Conservation (phyloP, 1,284 basidiomycete species). For the Pseudozyma sp. region DNA sequence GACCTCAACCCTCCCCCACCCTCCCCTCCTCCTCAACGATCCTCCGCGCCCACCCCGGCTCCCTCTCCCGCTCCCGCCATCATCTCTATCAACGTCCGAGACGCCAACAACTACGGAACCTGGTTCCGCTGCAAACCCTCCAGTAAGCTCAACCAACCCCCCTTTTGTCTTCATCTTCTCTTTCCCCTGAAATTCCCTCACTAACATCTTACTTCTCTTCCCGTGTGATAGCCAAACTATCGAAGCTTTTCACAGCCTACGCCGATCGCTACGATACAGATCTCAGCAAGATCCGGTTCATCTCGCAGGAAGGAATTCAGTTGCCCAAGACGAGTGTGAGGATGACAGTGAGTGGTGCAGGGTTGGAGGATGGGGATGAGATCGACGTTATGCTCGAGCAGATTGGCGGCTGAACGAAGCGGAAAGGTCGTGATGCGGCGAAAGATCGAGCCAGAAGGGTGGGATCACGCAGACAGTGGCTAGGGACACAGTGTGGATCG, state of each 20-base stretch:
- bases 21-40: too few species aligned
- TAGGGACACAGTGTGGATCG: too few species aligned
- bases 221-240: constrained; percentile 9
- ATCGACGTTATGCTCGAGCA: constrained; percentile 40
- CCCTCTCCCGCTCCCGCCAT: too few species aligned
- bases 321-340: constrained; percentile 7
- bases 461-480: too few species aligned
- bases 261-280: not conserved
- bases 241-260: constrained; percentile 15
- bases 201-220: not conserved
- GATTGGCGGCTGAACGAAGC: constrained; percentile 23
- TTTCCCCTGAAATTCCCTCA: not conserved
- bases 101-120: constrained; percentile 19
- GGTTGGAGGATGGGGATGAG: constrained; percentile 26
- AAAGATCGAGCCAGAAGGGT: too few species aligned
- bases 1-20: too few species aligned
- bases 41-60: too few species aligned
- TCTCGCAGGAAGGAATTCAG: constrained; percentile 5
- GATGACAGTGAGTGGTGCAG: constrained; percentile 1
- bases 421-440: too few species aligned
- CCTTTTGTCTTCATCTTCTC: not conserved
- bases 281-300: constrained; percentile 17
- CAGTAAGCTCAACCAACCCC: constrained; percentile 9
- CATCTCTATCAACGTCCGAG: constrained; percentile 10
- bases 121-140: constrained; percentile 8